phyloP scores from a whole-genome alignment of 1,284 basidiomycete species.

The Megacollybia platyphylla region DNA sequence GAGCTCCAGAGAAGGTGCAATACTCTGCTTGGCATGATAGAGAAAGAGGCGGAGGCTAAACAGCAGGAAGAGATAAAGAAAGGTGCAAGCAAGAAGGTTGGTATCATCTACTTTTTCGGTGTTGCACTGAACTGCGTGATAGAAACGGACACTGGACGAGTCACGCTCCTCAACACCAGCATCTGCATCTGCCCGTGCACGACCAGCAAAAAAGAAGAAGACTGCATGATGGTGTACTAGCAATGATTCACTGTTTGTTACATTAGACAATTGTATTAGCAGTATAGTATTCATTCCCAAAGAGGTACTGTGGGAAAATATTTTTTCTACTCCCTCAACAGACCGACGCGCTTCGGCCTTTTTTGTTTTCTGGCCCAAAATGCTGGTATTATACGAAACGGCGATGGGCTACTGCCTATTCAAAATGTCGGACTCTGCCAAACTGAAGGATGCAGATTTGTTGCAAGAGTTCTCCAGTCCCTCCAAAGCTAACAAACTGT shows the following conservation, averaged over 20 bases:
- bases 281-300: not conserved
- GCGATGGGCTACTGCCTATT: conserved; percentile 95
- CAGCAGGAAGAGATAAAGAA: conserved; percentile 57
- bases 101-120: conserved; percentile 9
- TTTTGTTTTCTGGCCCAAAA: conserved; percentile 20
- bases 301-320: not conserved
- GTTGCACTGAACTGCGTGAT: conserved; percentile 1
- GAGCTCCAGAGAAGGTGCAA: conserved; percentile 87
- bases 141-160: conserved; percentile 61
- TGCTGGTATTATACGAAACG: conserved; percentile 80
- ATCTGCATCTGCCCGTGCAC: conserved; percentile 28
- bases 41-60: conserved; percentile 73
- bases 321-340: too few relatives aligned
- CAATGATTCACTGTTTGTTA: not conserved
- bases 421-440: conserved; percentile 87
- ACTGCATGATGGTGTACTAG: conserved; percentile 9
- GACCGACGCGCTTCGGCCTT: not conserved
- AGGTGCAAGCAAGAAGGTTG: conserved; percentile 49
- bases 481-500: conserved; percentile 87
- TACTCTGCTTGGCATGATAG: conserved; percentile 82
- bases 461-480: conserved; percentile 91
- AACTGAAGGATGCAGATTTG: conserved; percentile 70
- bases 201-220: conserved; percentile 42
- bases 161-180: conserved; percentile 46
- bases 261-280: not conserved